phyloP scores from a whole-genome alignment of 148 eudicot genomes.

The Salicornia ramosissima region DNA sequence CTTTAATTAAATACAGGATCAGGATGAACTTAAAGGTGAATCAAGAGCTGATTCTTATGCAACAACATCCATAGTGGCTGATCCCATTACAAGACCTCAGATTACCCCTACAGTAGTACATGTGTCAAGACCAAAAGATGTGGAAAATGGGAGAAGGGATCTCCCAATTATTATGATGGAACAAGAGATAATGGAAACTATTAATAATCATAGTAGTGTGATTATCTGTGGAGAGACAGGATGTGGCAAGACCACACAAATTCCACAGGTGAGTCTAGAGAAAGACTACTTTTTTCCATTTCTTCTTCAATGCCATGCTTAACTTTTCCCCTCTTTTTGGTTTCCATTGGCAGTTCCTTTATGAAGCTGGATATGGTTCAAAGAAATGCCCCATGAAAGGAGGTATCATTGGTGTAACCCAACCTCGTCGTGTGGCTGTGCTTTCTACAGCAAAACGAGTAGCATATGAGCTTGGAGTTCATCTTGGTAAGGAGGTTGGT shows the following conservation, averaged over 20 bases:
- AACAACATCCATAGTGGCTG: conserved; percentile 18
- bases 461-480: conserved; percentile 79
- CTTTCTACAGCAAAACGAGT: conserved; percentile 94
- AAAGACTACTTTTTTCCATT: not conserved
- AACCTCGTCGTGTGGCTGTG: conserved; percentile 95
- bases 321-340: conserved; percentile 11
- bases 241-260: conserved; percentile 96
- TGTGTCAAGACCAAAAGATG: conserved; percentile 76
- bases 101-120: conserved; percentile 57
- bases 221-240: conserved; percentile 93
- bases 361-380: conserved; percentile 95
- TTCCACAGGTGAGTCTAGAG: conserved; percentile 67
- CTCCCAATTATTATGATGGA: conserved; percentile 95
- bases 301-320: not conserved
- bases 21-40: conserved; percentile 15
- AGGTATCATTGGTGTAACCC: conserved; percentile 91
- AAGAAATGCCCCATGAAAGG: conserved; percentile 34
- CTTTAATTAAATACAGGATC: conserved; percentile 8
- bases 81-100: conserved; percentile 23
- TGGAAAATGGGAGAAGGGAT: conserved; percentile 57
- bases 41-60: not conserved
- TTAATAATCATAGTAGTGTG: conserved; percentile 56
- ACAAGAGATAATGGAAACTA: conserved; percentile 98
- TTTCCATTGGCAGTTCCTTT: conserved; percentile 60
- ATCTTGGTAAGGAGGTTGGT: conserved; percentile 83